phyloP scores from a whole-genome alignment of 176 grass and related monocot genomes.

The Puya raimondii region DNA sequence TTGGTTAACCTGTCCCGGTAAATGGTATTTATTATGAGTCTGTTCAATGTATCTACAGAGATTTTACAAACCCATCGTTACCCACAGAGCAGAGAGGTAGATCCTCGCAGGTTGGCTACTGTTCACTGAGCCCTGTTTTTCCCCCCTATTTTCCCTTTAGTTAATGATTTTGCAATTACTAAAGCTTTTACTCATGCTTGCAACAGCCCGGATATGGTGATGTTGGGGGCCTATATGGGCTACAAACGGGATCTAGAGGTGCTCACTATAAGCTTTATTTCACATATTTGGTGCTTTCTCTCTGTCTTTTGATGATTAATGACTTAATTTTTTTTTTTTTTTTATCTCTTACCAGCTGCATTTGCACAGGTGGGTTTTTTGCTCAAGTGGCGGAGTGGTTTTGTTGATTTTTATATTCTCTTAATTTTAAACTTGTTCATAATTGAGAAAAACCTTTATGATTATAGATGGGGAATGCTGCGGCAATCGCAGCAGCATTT shows the following conservation, averaged over 20 bases:
- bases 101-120: constrained; percentile 44
- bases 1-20: neutral
- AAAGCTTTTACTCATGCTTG: neutral
- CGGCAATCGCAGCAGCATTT: constrained; percentile 72
- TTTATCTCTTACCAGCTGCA: constrained; percentile 41
- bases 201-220: constrained; percentile 66
- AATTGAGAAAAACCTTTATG: constrained; percentile 15
- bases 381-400: constrained; percentile 1
- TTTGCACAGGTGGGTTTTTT: constrained; percentile 58
- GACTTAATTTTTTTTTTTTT: constrained; percentile 3
- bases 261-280: constrained; percentile 1
- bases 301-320: neutral
- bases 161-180: neutral
- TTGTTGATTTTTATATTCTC: constrained; percentile 6
- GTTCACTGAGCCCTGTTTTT: neutral
- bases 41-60: constrained; percentile 38
- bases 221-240: constrained; percentile 47
- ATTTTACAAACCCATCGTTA: constrained; percentile 92
- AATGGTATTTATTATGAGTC: neutral
- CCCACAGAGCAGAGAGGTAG: constrained; percentile 78
- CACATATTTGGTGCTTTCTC: neutral
- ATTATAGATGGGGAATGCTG: constrained; percentile 56
- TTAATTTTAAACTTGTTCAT: neutral
- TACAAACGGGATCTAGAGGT: constrained; percentile 56
- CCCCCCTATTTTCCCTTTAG: neutral